Conservation (phyloP, 331 rosid species). For the Malus hybrid region DNA sequence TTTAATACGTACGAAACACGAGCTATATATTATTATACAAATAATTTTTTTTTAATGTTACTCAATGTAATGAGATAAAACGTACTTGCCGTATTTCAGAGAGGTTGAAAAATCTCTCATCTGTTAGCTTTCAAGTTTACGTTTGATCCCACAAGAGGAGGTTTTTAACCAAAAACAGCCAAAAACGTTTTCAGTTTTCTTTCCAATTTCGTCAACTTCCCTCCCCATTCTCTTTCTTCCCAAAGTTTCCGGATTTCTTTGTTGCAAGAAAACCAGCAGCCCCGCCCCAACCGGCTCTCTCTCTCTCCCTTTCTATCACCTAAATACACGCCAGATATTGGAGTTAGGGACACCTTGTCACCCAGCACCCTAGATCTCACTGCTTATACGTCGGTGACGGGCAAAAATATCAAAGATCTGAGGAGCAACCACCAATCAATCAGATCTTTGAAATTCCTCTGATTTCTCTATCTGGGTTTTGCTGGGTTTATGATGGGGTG, state of each 20-base stretch:
- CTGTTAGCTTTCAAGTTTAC: too few species aligned
- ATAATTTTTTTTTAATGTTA: too few species aligned
- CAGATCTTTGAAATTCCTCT: constrained; percentile 33
- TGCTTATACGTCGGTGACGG: constrained; percentile 9
- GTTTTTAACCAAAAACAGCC: not conserved
- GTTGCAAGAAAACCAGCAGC: constrained; percentile 1
- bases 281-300: constrained; percentile 7
- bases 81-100: too few species aligned
- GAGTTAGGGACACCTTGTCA: constrained; percentile 7
- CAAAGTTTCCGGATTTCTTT: not conserved
- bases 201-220: not conserved
- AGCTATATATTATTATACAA: too few species aligned
- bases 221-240: not conserved
- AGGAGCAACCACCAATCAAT: constrained; percentile 16
- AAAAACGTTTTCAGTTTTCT: not conserved
- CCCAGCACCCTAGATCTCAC: constrained; percentile 27
- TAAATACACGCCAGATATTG: constrained; percentile 7
- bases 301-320: not conserved
- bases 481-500: constrained; percentile 53
- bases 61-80: too few species aligned
- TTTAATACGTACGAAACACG: too few species aligned
- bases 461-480: constrained; percentile 27
- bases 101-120: too few species aligned
- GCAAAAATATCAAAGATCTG: constrained; percentile 18
- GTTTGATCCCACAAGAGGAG: not conserved